phyloP scores from a whole-genome alignment of 169 alveolate species.

The Blepharisma undulans region DNA sequence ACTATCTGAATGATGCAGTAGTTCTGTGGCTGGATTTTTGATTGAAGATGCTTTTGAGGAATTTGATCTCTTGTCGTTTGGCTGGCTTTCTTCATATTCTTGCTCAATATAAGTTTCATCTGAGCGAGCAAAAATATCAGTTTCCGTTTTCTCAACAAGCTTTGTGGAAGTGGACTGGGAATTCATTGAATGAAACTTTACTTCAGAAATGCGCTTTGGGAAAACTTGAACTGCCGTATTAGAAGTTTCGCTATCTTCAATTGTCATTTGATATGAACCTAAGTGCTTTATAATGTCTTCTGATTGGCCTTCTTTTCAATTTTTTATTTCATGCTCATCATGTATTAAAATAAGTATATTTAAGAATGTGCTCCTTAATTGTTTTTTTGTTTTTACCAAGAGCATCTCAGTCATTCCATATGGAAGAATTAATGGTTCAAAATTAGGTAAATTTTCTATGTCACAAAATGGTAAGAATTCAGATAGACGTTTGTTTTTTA shows the following conservation, averaged over 20 bases:
- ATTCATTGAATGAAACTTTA: background rate
- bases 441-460: background rate
- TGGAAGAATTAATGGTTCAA: background rate
- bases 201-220: background rate
- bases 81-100: background rate
- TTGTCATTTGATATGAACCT: background rate
- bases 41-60: background rate
- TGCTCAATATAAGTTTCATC: background rate
- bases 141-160: background rate
- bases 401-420: background rate
- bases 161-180: background rate
- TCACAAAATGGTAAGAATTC: background rate
- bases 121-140: background rate
- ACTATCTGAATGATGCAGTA: background rate
- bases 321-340: background rate
- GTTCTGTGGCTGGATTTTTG: background rate
- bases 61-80: background rate
- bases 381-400: background rate
- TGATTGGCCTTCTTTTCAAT: background rate
- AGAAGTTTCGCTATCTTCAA: background rate
- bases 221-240: background rate
- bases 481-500: background rate
- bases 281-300: background rate
- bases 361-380: background rate
- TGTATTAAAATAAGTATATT: background rate